These are phyloP conservation scores for Eucalyptus brandiana DNA, from an alignment of 345 rosid genomes.

Conservation along the genomic window DNA sequence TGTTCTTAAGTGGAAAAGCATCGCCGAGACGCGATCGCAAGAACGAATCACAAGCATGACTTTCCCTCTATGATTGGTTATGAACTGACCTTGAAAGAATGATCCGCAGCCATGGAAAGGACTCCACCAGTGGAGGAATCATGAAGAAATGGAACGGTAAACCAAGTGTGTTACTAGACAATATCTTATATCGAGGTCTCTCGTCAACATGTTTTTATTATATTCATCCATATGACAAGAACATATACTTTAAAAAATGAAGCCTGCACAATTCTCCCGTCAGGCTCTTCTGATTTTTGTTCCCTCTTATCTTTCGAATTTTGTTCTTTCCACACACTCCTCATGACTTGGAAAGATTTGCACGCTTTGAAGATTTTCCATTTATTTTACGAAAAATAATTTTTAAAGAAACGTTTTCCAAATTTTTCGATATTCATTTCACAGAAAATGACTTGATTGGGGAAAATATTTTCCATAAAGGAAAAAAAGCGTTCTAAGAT, in stretches of 20 bases:
- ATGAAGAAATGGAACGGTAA: background rate
- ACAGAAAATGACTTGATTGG: no score
- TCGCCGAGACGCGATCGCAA: background rate
- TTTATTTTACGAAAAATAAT: no score
- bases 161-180: background rate
- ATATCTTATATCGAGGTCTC: background rate
- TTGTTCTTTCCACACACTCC: background rate
- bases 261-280: background rate
- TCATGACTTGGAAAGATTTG: background rate
- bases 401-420: no score
- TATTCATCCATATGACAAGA: background rate
- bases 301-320: background rate
- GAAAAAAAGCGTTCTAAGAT: no score
- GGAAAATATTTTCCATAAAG: no score
- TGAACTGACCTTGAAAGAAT: background rate
- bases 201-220: background rate
- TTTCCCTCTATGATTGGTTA: background rate
- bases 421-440: no score
- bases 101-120: background rate
- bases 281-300: no score
- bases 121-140: background rate
- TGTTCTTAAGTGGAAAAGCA: background rate
- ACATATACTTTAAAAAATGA: background rate
- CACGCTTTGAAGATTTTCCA: no score
- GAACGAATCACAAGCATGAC: background rate